These are phyloP conservation scores for Penicillium soppii DNA, from an alignment of 495 filamentous ascomycete genomes.

Conservation along the genomic window DNA sequence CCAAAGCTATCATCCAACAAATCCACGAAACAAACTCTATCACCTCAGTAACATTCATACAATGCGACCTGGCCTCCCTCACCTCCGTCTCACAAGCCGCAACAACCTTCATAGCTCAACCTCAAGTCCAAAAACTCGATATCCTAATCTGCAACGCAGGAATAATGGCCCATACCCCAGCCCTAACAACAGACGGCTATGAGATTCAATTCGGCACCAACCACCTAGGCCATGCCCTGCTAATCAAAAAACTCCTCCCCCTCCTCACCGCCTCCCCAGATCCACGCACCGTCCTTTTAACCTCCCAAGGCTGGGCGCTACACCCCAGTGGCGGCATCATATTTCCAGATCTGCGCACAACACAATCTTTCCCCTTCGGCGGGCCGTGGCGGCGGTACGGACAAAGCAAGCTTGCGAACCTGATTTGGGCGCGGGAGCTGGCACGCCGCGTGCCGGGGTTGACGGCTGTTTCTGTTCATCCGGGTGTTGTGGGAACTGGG, in stretches of 20 bases:
- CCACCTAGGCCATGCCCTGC: slow-evolving; percentile 63
- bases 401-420: slow-evolving; percentile 67
- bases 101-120: slow-evolving; percentile 28
- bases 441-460: slow-evolving; percentile 48
- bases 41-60: slow-evolving; percentile 34
- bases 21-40: slow-evolving; percentile 35
- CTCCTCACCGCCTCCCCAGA: slow-evolving; percentile 34
- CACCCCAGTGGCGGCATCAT: slow-evolving; percentile 52
- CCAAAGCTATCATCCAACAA: slow-evolving; percentile 37
- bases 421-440: slow-evolving; percentile 58
- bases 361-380: slow-evolving; percentile 8
- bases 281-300: slow-evolving; percentile 40
- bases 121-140: slow-evolving; percentile 41
- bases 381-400: slow-evolving; percentile 53
- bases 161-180: slow-evolving; percentile 55
- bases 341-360: slow-evolving; percentile 19
- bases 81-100: slow-evolving; percentile 38
- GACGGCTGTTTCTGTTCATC: slow-evolving; percentile 42
- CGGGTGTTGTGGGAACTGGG: slow-evolving; percentile 37
- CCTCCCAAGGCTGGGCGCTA: slow-evolving; percentile 33
- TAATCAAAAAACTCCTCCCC: slow-evolving; percentile 60
- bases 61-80: slow-evolving; percentile 48
- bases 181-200: slow-evolving; percentile 57
- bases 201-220: slow-evolving; percentile 71
- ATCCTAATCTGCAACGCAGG: slow-evolving; percentile 69